Evolutionary conservation across 2,329 filamentous ascomycete species (phyloP), one percentile per base, ranked within the genome.

Genomic region (Diaporthe destruens): DNA sequence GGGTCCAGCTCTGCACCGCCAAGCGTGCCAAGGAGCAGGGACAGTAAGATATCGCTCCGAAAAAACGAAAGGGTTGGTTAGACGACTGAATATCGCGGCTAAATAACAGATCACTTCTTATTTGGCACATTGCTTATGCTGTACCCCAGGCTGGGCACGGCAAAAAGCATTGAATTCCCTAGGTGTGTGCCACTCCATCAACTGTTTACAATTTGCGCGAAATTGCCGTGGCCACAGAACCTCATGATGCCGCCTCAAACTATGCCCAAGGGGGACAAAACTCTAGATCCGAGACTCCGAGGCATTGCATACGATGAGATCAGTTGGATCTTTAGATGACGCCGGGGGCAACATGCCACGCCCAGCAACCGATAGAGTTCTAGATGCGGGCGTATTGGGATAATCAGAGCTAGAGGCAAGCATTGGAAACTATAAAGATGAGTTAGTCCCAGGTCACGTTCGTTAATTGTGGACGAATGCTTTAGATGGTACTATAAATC

Each of bases 91-190:
- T 3, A 65, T 65, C 44, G 25, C 61, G 61, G 61, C 61, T 65
- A 65, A 65, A 65, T 65, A 36, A 36, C 47, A 65, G 23, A 34
- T 36, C 12, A 34, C 61, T 65, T 49, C 42, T 18, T 20, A 9
- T 36, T 18, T 36, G 61, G 29, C 44, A 20, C 14, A 20, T 25
- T 44, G 23, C 2, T 12, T 23, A 51, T 16, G 3, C 49, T 34
- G 44, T 18, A 65, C 61, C 61, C 44, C 61, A 51, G 61, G 9
- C 61, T 65, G 44, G 44, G 61, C 61, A 65, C 44, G 44, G 44
- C 44, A 65, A 51, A 65, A 36, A 51, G 44, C 61, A 29, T 65
- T 23, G 14, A 51, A 7, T 1, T 23, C 2, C 29, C 29, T 29
- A 5, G 29, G 29, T 2, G 29, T 61, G 57, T 36, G 61, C 29